Evolutionary conservation across 805 yeast genomes (phyloP).

Genomic region (Kregervanrija pseudodelftensis): DNA sequence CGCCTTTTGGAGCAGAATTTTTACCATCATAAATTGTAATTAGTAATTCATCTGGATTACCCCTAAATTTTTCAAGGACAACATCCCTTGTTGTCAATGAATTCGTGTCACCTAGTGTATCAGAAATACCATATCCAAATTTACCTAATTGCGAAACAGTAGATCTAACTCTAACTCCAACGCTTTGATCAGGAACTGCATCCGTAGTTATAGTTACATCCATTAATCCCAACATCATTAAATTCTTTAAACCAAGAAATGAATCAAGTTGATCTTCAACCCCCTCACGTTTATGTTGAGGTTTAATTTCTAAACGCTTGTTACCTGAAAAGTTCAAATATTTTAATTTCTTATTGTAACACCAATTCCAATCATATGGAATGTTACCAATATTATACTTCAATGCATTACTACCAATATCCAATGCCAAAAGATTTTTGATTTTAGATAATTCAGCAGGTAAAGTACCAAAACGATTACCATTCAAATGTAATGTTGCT

Average conservation of each 20-base stretch:
- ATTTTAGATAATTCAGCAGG: constrained; percentile 84
- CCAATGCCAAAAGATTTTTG: constrained; percentile 58
- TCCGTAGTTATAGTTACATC: constrained; percentile 91
- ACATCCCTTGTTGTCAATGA: constrained; percentile 72
- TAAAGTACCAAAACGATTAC: constrained; percentile 75
- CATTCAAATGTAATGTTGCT: constrained; percentile 62
- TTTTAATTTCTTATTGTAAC: constrained; percentile 64
- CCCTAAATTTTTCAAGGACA: constrained; percentile 81
- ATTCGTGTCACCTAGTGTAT: constrained; percentile 63
- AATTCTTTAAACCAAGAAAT: constrained; percentile 50
- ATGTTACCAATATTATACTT: constrained; percentile 90
- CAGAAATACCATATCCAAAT: constrained; percentile 88
- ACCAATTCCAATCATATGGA: constrained; percentile 99
- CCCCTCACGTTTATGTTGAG: constrained; percentile 48
- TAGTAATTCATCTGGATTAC: constrained; percentile 73
- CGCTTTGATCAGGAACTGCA: constrained; percentile 80
- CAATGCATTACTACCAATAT: constrained; percentile 84
- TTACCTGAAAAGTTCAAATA: constrained; percentile 91
- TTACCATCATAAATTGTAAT: constrained; percentile 85
- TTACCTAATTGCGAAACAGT: constrained; percentile 73
- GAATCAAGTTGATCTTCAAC: constrained; percentile 63
- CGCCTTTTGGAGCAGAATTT: constrained; percentile 44
- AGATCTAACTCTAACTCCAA: constrained; percentile 80
- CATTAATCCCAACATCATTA: constrained; percentile 78
- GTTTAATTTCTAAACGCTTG: constrained; percentile 82